A percentile compares a stretch with the other conserved stretches of the same genome.
Conservation (phyloP, 805 yeast species). For the Sungouiella thailandica region DNA sequence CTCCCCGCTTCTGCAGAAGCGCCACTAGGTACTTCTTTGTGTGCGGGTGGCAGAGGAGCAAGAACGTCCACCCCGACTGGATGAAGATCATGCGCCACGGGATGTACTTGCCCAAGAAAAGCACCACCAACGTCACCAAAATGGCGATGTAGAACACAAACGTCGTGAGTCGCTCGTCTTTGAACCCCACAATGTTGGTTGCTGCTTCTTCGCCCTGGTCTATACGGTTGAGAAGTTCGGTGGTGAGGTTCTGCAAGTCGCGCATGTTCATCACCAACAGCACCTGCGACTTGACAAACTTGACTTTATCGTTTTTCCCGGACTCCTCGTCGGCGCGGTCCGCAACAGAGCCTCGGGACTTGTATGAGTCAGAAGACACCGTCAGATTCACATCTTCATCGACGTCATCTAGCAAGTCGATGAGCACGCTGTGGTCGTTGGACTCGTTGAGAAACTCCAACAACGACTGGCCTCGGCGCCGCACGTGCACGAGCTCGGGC, state of each 20-base stretch:
- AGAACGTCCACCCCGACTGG: slow-evolving; percentile 49
- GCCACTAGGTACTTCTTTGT: slow-evolving; percentile 25
- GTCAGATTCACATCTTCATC: slow-evolving; percentile 5
- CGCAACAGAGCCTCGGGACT: neutral
- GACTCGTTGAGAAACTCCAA: slow-evolving; percentile 35
- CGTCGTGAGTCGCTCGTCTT: slow-evolving; percentile 64
- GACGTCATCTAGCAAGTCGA: slow-evolving; percentile 23
- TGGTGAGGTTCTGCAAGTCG: slow-evolving; percentile 64
- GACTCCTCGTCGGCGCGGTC: slow-evolving; percentile 2
- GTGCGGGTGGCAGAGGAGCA: slow-evolving; percentile 59
- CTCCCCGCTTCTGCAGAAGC: slow-evolving; percentile 15
- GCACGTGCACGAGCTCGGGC: slow-evolving; percentile 40
- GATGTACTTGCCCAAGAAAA: slow-evolving; percentile 44
- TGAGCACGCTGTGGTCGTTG: slow-evolving; percentile 28
- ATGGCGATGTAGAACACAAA: slow-evolving; percentile 41
- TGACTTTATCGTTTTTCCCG: slow-evolving; percentile 12
- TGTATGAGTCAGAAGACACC: neutral
- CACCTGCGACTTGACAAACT: slow-evolving; percentile 30
- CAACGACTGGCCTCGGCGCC: slow-evolving; percentile 50
- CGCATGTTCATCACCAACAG: slow-evolving; percentile 58
- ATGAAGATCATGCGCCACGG: slow-evolving; percentile 65
- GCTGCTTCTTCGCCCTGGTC: slow-evolving; percentile 51
- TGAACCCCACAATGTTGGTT: slow-evolving; percentile 63
- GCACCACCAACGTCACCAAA: slow-evolving; percentile 29
- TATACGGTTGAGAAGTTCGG: slow-evolving; percentile 45